Base-by-base conservation (phyloP, 805 yeast species). In the Kodamaea kaohsiungensis region DNA sequence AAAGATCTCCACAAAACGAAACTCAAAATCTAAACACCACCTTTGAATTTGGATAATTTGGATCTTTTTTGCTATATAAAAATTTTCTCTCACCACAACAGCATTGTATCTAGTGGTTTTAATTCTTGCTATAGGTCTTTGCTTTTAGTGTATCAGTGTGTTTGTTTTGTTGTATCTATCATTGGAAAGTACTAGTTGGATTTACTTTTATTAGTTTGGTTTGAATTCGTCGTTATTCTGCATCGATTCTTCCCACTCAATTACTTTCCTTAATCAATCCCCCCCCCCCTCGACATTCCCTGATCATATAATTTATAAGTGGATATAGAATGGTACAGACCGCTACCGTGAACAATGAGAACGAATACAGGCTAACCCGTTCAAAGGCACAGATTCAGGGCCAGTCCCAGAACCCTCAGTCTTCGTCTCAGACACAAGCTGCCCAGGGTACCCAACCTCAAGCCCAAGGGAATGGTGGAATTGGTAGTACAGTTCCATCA, bases 331-430 rank as follows among this genome's bases (percentile, higher is more conserved):
- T 59, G 56, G 59, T 57, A 49, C 64, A 53, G 56, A 57, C 57
- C 16, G 43, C 63, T 16, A 13, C 51, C 7, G 48, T 75, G 49
- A 48, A 48, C 38, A 74, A 75, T 62, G 79, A 75, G 59, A 75
- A 75, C 61, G 77, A 73, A 43, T 71, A 63, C 59, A 67, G 73
- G 54, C 59, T 70, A 53, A 63, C 72, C 46, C 65, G 76, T 51
- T 64, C 75, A 17, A 69, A 69, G 56, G 65, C 46, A 6, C 37
- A 48, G 51, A 30, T 8, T 12, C 35, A 30, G 35, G 35, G 35
- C 35, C 35, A 30, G 35, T 9, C 35, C 35, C 35, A 30, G 35
- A 30, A 5, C 10, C 10, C 35, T 12, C 35, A 30, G 35, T 30
- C 35, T 5, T 8, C 35, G 10, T 30, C 35, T 12, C 35, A 30